These are phyloP conservation scores for Colletotrichum sp. DNA, from an alignment of 2,329 filamentous ascomycete species.

Conservation along the genomic window DNA sequence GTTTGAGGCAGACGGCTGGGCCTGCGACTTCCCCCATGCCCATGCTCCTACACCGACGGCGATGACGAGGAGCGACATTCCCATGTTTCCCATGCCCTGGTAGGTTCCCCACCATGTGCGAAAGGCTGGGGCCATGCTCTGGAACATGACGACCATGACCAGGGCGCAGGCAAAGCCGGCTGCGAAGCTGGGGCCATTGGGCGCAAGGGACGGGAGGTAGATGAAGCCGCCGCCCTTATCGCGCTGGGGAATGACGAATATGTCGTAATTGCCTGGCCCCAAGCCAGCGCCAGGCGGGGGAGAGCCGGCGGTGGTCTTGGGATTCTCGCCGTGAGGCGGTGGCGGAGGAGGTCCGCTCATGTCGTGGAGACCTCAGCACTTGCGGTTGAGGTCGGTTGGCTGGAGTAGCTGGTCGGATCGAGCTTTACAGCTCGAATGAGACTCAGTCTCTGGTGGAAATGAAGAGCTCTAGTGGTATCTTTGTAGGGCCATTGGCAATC, in stretches of 20 bases:
- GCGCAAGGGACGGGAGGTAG: conserved; percentile 88
- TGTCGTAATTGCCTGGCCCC: conserved; percentile 92
- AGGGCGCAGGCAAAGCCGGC: conserved; percentile 84
- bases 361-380: conserved; percentile 23
- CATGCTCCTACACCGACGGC: conserved; percentile 80
- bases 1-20: conserved; percentile 34
- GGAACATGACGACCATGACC: conserved; percentile 73
- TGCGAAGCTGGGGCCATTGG: conserved; percentile 88
- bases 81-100: conserved; percentile 73
- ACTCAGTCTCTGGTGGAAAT: background rate
- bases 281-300: conserved; percentile 59
- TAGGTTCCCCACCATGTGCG: conserved; percentile 76
- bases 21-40: conserved; percentile 46
- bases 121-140: conserved; percentile 75
- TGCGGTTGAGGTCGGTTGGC: conserved; percentile 7
- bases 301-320: conserved; percentile 67
- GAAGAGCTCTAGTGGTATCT: conserved; percentile 39
- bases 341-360: conserved; percentile 76
- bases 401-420: background rate
- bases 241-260: conserved; percentile 94
- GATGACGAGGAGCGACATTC: conserved; percentile 73
- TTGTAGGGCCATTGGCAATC: conserved; percentile 36
- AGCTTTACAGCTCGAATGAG: background rate
- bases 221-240: conserved; percentile 88
- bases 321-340: conserved; percentile 83